Percentiles rank a stretch among this genome's conserved stretches.
These are phyloP conservation scores for Lasiodiplodia gonubiensis DNA, from an alignment of 2,329 filamentous ascomycete species.

Conservation along the genomic window DNA sequence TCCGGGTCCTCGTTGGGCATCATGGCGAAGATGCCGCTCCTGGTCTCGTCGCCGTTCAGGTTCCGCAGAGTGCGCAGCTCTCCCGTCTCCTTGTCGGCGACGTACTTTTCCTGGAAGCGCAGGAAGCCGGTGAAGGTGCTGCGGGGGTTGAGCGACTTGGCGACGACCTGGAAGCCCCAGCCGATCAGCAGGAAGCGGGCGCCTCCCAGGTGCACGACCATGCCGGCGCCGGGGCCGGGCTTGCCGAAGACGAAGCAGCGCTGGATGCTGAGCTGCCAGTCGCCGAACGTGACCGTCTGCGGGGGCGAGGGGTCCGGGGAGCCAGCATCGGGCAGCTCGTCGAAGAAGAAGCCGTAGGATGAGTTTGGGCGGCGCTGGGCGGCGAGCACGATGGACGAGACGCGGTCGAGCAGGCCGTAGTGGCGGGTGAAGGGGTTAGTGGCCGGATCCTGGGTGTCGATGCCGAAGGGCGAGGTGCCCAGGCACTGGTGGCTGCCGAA, in stretches of 20 bases:
- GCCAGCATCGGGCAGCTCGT: constrained; percentile 41
- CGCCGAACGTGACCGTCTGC: constrained; percentile 43
- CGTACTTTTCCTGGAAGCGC: constrained; percentile 49
- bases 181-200: constrained; percentile 53
- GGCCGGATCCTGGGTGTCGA: constrained; percentile 48
- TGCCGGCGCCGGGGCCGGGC: constrained; percentile 49
- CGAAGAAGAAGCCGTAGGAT: constrained; percentile 53
- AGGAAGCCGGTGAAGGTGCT: constrained; percentile 52
- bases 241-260: constrained; percentile 56
- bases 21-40: constrained; percentile 55
- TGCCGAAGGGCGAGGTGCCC: constrained; percentile 50
- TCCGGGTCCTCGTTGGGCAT: constrained; percentile 64
- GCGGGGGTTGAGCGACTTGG: constrained; percentile 35
- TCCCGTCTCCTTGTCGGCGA: constrained; percentile 45
- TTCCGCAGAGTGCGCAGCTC: constrained; percentile 43
- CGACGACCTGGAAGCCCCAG: constrained; percentile 51
- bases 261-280: constrained; percentile 48
- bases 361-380: constrained; percentile 45
- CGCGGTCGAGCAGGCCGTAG: constrained; percentile 48
- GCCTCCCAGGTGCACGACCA: constrained; percentile 50
- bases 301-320: constrained; percentile 36
- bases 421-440: constrained; percentile 46
- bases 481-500: constrained; percentile 50
- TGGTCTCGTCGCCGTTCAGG: constrained; percentile 44
- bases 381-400: constrained; percentile 46